Conservation (phyloP, 1,284 basidiomycete species). For the Volvariella volvacea region DNA sequence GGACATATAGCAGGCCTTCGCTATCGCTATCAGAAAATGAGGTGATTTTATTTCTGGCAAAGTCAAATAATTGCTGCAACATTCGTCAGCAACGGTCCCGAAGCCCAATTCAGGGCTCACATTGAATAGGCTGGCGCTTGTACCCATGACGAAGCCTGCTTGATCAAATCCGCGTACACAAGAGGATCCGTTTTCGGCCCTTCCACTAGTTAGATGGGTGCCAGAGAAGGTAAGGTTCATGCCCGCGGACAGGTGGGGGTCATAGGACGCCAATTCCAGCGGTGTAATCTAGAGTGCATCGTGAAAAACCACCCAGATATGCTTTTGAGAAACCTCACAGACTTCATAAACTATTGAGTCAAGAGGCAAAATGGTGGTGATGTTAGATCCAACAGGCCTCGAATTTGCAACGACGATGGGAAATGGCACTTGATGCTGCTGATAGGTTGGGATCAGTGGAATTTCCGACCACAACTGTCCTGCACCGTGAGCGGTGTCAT, state of each 20-base stretch:
- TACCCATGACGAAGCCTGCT: slow-evolving; percentile 59
- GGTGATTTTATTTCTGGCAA: slow-evolving; percentile 33
- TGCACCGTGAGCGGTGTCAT: slow-evolving; percentile 52
- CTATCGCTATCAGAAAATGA: slow-evolving; percentile 32
- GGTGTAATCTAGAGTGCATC: slow-evolving; percentile 47
- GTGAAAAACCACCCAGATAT: background rate
- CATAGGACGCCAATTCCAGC: slow-evolving; percentile 62
- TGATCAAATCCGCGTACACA: slow-evolving; percentile 66
- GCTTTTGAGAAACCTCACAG: slow-evolving; percentile 2
- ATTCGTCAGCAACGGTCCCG: background rate
- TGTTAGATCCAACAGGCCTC: slow-evolving; percentile 37
- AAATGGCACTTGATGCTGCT: slow-evolving; percentile 41
- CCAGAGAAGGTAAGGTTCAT: slow-evolving; percentile 54
- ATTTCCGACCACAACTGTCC: slow-evolving; percentile 61
- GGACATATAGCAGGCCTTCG: slow-evolving; percentile 34
- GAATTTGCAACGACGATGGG: slow-evolving; percentile 54
- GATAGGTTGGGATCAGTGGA: slow-evolving; percentile 38
- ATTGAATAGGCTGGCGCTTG: slow-evolving; percentile 58
- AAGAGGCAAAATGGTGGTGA: slow-evolving; percentile 31
- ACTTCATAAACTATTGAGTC: slow-evolving; percentile 59
- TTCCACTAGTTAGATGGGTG: slow-evolving; percentile 47
- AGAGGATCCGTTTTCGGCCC: slow-evolving; percentile 38
- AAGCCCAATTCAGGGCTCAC: too few relatives aligned
- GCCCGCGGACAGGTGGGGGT: slow-evolving; percentile 55
- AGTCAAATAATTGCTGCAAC: slow-evolving; percentile 41